These are phyloP conservation scores for Nicotiana tomentosiformis DNA, from an alignment of 257 asterid genomes.

Conservation along the genomic window DNA sequence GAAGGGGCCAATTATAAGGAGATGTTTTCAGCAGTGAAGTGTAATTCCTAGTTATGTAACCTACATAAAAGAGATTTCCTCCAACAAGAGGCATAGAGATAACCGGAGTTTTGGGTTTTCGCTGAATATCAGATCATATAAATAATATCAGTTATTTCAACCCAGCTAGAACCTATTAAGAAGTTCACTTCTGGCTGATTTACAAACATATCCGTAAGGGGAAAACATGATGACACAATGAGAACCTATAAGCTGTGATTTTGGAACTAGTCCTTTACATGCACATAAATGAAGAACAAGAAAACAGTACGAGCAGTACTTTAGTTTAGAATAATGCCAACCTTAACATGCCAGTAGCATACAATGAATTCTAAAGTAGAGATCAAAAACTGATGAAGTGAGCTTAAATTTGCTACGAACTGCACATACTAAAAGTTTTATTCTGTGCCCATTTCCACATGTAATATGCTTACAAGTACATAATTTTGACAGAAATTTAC, in stretches of 20 bases:
- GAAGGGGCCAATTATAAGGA: neutral
- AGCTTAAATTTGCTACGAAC: neutral
- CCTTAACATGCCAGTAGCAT: neutral
- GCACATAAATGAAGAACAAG: neutral
- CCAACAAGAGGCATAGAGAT: neutral
- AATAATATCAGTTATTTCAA: neutral
- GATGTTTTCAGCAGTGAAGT: neutral
- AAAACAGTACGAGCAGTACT: neutral
- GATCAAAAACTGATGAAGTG: neutral
- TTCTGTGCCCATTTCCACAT: neutral
- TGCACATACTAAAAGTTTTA: neutral
- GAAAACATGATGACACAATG: neutral
- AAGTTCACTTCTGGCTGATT: neutral
- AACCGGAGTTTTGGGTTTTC: neutral
- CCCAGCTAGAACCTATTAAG: neutral
- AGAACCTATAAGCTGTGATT: neutral
- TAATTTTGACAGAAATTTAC: slow-evolving; percentile 23
- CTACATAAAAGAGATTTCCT: too few species aligned
- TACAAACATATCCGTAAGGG: neutral
- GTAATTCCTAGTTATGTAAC: neutral
- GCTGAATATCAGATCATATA: neutral
- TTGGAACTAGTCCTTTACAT: neutral
- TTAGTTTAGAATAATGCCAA: neutral
- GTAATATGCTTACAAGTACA: neutral
- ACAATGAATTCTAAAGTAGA: neutral